These are phyloP conservation scores for Neonectria magnoliae DNA, from an alignment of 2,329 filamentous ascomycete genomes.

Conservation along the genomic window DNA sequence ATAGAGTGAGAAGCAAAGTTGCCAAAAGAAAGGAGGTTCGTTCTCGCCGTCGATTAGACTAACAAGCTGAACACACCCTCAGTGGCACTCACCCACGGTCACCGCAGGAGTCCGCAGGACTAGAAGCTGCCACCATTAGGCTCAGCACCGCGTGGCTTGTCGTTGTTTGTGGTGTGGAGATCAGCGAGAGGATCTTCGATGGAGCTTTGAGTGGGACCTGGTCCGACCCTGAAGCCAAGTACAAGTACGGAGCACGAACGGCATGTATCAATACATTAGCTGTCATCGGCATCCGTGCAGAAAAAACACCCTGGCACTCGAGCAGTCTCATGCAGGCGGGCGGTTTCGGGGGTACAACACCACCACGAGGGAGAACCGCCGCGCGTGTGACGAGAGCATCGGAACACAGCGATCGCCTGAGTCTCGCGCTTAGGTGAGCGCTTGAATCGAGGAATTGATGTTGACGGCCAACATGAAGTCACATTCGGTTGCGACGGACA, in stretches of 20 bases:
- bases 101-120: slow-evolving; percentile 7
- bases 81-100: slow-evolving; percentile 16
- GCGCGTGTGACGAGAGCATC: slow-evolving; percentile 22
- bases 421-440: slow-evolving; percentile 28
- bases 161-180: slow-evolving; percentile 25
- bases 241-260: slow-evolving; percentile 4
- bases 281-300: not conserved
- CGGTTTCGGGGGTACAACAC: slow-evolving; percentile 24
- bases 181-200: slow-evolving; percentile 33
- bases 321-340: slow-evolving; percentile 10
- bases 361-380: slow-evolving; percentile 14
- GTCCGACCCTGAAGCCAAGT: slow-evolving; percentile 27
- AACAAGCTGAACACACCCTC: not conserved
- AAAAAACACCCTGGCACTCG: not conserved
- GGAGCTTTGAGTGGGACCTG: slow-evolving; percentile 30
- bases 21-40: not conserved
- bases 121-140: slow-evolving; percentile 28
- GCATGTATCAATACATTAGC: slow-evolving; percentile 25
- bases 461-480: slow-evolving; percentile 27
- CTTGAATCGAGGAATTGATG: not conserved
- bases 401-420: slow-evolving; percentile 6
- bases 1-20: not conserved
- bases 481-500: slow-evolving; percentile 19
- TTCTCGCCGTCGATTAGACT: too few species aligned
- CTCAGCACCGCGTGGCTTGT: slow-evolving; percentile 31